Evolutionary conservation across 2,329 filamentous ascomycete species (phyloP).

Genomic region (Neofusicoccum kwambonambiense): DNA sequence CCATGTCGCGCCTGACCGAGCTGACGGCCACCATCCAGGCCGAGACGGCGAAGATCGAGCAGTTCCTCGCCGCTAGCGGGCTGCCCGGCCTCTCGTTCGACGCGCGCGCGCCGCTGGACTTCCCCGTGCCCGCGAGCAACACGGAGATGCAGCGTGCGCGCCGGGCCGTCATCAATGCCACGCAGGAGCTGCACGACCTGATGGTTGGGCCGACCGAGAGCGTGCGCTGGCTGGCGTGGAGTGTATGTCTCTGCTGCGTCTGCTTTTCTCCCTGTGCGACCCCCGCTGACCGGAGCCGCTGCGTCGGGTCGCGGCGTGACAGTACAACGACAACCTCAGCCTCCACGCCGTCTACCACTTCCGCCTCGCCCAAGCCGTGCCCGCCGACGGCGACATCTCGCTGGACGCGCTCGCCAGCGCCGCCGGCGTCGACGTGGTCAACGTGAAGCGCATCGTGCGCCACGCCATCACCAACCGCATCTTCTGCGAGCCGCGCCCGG

Average conservation of each 20-base stretch:
- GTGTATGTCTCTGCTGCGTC: slow-evolving; percentile 19
- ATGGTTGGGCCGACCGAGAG: slow-evolving; percentile 24
- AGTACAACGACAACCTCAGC: slow-evolving; percentile 22
- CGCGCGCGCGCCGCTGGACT: slow-evolving; percentile 20
- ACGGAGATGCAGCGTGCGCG: slow-evolving; percentile 22
- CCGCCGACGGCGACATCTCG: slow-evolving; percentile 18
- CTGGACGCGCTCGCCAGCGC: slow-evolving; percentile 16
- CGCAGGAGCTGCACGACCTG: slow-evolving; percentile 24
- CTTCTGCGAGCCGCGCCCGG: slow-evolving; percentile 41
- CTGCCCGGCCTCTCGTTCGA: slow-evolving; percentile 21
- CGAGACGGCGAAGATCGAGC: slow-evolving; percentile 23
- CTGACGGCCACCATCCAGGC: slow-evolving; percentile 20
- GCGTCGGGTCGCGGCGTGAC: not conserved
- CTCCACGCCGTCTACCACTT: slow-evolving; percentile 22
- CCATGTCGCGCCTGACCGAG: slow-evolving; percentile 18
- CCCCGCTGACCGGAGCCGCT: not conserved
- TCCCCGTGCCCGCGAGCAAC: slow-evolving; percentile 20
- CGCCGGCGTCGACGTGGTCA: slow-evolving; percentile 15
- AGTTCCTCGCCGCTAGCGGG: slow-evolving; percentile 19
- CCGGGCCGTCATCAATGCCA: slow-evolving; percentile 23
- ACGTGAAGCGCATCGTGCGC: slow-evolving; percentile 39
- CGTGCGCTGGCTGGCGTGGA: slow-evolving; percentile 24
- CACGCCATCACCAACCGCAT: slow-evolving; percentile 42
- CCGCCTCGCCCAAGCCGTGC: slow-evolving; percentile 20
- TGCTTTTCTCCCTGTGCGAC: slow-evolving; percentile 15